Base-by-base conservation (phyloP, 768 basidiomycete species). In the Asterophora lycoperdoides region DNA sequence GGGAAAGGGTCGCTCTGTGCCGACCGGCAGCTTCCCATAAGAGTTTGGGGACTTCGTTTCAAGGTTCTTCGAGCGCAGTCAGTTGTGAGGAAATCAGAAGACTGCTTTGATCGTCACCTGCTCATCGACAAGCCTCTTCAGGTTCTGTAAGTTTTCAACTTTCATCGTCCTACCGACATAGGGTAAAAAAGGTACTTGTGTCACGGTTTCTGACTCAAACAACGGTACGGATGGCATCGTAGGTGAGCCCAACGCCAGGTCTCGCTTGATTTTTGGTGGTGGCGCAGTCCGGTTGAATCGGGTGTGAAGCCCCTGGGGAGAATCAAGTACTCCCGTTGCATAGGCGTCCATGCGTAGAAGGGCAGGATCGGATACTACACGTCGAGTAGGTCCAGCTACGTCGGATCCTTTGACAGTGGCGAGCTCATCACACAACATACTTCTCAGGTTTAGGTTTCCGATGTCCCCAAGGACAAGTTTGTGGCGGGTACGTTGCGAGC, bases 1-100 rank as follows among this genome's bases (percentile, higher is more conserved):
- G n/a, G 67, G 63, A 15, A 46, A 30, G 18, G 75, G 74, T 15
- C 69, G 62, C 20, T 59, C 64, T 4, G 69, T 69, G 19, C 71
- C 74, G 6, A 74, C 48, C 6, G 66, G 61, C 17, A 66, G 53
- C 33, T 48, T 48, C 45, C 34, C 35, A 18, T 42, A 45, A 42
- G 49, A 20, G 15, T 19, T 28, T 10, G 46, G 23, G 11, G 23
- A 40, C 23, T 23, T 23, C 23, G 3, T 23, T 44, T 42, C 20
- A 14, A 28, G 13, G 20, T 37, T 2, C 13, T 17, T 6, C 3
- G 17, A 9, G 15, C 10, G 3, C 23, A 13, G 20, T 45, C 13
- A 37, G 23, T 34, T 15, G 15, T 17, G 14, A 36, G 20, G 14
- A 30, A n/a, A 18, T 28, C 5, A 41, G 15, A 46, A 15, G 17